phyloP scores from a whole-genome alignment of 345 rosid genomes.

The Mangifera indica region DNA sequence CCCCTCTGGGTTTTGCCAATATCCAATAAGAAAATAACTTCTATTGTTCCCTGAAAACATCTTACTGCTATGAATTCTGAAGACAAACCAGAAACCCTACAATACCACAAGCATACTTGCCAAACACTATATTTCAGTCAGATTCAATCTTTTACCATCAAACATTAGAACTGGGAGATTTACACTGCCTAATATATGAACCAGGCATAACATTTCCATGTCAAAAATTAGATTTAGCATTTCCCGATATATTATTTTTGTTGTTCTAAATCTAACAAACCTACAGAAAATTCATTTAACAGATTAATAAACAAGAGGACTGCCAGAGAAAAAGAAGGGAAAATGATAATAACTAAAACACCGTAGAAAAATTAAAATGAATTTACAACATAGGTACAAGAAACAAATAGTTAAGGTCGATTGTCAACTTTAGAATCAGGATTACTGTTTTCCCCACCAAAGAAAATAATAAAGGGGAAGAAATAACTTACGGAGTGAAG shows the following conservation, averaged over 20 bases:
- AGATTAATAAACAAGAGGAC: background rate
- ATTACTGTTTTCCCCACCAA: background rate
- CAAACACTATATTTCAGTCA: background rate
- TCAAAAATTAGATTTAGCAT: background rate
- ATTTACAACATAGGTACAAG: background rate
- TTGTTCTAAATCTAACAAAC: background rate
- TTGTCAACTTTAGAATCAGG: background rate
- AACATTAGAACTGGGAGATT: background rate
- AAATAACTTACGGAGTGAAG: slow-evolving; percentile 63
- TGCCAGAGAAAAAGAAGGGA: background rate
- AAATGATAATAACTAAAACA: background rate
- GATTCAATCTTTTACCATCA: no score
- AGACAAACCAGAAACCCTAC: background rate
- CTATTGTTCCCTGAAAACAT: background rate
- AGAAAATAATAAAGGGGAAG: background rate
- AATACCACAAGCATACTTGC: background rate
- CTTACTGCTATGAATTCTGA: background rate
- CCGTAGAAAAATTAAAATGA: background rate
- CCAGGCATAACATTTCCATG: background rate
- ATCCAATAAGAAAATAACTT: background rate
- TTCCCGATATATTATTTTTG: background rate
- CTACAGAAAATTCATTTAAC: no score
- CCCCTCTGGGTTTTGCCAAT: background rate
- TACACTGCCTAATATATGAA: background rate
- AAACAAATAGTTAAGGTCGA: background rate